Evolutionary conservation across 345 rosid genomes (phyloP).

Genomic region (Barbarea vulgaris): DNA sequence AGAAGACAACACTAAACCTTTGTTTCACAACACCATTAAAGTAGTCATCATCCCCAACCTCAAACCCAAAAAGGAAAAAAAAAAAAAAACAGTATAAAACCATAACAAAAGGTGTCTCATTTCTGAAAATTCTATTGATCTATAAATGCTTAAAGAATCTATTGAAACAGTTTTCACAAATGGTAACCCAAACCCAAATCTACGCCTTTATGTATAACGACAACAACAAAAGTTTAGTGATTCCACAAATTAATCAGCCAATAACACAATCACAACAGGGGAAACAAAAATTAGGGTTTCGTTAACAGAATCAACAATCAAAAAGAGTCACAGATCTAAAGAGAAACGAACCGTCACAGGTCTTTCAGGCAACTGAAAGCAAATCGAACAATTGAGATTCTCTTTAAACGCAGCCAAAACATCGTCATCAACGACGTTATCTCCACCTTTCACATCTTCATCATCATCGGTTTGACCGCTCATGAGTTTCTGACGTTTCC

Average conservation of each 20-base stretch:
- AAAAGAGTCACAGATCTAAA: neutral
- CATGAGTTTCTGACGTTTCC: slow-evolving; percentile 48
- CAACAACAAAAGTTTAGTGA: neutral
- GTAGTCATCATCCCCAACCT: neutral
- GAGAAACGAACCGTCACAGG: slow-evolving; percentile 65
- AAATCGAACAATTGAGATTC: slow-evolving; percentile 56
- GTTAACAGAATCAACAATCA: neutral
- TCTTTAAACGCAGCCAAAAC: slow-evolving; percentile 43
- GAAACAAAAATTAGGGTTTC: neutral
- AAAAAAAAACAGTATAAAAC: neutral
- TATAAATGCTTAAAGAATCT: neutral
- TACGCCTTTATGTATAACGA: neutral
- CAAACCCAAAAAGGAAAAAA: neutral
- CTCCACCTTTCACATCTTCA: neutral
- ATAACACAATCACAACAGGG: neutral
- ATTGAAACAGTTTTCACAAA: neutral
- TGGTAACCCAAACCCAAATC: neutral
- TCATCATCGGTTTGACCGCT: slow-evolving; percentile 38
- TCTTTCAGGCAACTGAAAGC: slow-evolving; percentile 63
- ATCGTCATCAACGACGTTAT: slow-evolving; percentile 17
- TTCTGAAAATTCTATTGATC: neutral
- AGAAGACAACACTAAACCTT: neutral
- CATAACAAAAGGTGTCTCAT: neutral
- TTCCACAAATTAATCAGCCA: neutral
- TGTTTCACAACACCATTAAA: neutral